Evolutionary conservation across 2,329 filamentous ascomycete genomes (phyloP), one percentile per base, ranked within the genome.

Genomic region (Macrophomina phaseolina): DNA sequence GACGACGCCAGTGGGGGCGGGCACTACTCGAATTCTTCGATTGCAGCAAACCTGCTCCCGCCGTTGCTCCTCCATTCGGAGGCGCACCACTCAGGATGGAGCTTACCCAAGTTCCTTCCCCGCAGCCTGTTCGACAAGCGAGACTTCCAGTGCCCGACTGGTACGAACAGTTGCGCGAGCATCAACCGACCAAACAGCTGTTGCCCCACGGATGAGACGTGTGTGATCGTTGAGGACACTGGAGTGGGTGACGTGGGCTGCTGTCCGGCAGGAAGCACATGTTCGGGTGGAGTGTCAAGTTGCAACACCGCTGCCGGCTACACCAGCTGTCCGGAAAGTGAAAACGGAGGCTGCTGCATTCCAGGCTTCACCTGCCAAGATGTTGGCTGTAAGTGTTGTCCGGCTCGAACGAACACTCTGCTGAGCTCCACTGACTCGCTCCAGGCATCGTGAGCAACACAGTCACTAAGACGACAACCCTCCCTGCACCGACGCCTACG

Each of bases 341-440:
- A 89, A 0, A 91, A 91, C 3, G 91, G 91, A 14, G 91, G 91
- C 2, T 94, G 91, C 74, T 94, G 91, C 75, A 87, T 93, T 11
- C 82, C 88, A 0, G 90, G 90, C 4, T 93, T 87, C 73, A 82
- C 86, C 1, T 94, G 91, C 72, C 82, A 87, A 67, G 89, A 89
- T 18, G 81, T 89, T 66, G 91, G 91, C 30, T 94, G 91, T 89
- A 80, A 60, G 63, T 42, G 23, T 9, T 16, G 36, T 4, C 36
- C 6, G 7, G 7, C 6, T 38, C 38, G 6, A 18, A 23, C 34
- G 18, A 12, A 28, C 32, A 55, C 7, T 12, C 42, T 23, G 1
- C 12, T n/a, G 42, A 52, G 51, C 30, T 55, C 34, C 11, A 45
- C 63, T 65, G 52, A 65, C 55, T 46, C 52, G 14, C 34, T 49